Evolutionary conservation across 352 stramenopile species (phyloP), one percentile per base, ranked within the genome.

Genomic region (Hyaloperonospora arabidopsidis): DNA sequence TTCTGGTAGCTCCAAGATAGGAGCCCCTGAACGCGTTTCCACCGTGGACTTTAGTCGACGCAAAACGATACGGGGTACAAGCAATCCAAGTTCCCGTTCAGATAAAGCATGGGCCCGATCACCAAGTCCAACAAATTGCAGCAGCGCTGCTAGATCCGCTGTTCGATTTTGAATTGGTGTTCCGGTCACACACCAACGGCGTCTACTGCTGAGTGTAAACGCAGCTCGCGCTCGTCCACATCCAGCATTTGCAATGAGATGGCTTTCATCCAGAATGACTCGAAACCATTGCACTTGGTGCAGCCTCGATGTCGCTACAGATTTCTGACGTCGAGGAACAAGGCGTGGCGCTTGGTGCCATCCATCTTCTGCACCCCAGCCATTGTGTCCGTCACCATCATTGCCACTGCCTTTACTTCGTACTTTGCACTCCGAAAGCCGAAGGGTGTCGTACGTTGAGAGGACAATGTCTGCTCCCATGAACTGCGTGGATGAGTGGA

Each of bases 121-220:
- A n/a, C 61, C 65, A 35, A 95, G 63, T 0, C 78, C 79, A 18
- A 97, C 49, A 63, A 97, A 97, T 18, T 74, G 72, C 44, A 97
- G 69, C 2, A 97, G 68, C n/a, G 85, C 80, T 28, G 78, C 73
- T 25, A 97, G 64, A 57, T 97, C 87, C 43, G 87, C 77, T 14
- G 77, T 70, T 46, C 77, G 81, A 63, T 97, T 97, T 39, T 95
- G 76, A 45, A 97, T 89, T 0, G 88, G 87, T 14, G 87, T 97
- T 11, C 89, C 88, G 2, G 89, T 97, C 6, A 97, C 70, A 54
- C 85, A 95, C 68, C 90, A 93, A 6, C 87, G 83, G 2, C 79
- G 70, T 51, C 76, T 74, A 29, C 85, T 87, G 12, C 82, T 69
- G 18, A 97, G 71, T 0, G 72, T 60, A 21, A 74, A 79, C 1